Evolutionary conservation across 2,329 filamentous ascomycete genomes (phyloP).

Genomic region (Fonsecaea multimorphosa): DNA sequence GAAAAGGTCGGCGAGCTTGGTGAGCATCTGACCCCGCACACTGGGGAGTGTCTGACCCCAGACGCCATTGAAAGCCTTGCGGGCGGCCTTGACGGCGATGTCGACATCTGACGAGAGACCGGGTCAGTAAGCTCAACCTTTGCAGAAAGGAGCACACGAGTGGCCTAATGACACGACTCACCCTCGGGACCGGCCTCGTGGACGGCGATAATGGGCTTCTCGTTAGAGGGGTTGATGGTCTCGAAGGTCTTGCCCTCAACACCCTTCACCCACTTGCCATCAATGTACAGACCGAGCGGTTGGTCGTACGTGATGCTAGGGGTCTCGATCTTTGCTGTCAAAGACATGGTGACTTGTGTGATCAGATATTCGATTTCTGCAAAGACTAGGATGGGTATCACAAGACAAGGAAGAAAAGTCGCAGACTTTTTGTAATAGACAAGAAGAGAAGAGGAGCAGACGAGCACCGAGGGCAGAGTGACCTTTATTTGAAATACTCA

Average conservation of each 20-base stretch:
- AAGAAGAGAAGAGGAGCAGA: slow-evolving; percentile 45
- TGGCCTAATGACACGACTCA: slow-evolving; percentile 59
- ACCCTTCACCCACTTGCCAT: slow-evolving; percentile 85
- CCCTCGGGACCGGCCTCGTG: slow-evolving; percentile 89
- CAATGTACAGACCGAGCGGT: slow-evolving; percentile 55
- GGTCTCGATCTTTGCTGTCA: slow-evolving; percentile 49
- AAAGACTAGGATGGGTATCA: slow-evolving; percentile 29
- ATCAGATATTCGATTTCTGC: slow-evolving; percentile 12
- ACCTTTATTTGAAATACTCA: slow-evolving; percentile 35
- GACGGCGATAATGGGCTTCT: slow-evolving; percentile 83
- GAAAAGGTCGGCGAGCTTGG: slow-evolving; percentile 78
- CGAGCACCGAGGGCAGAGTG: slow-evolving; percentile 33
- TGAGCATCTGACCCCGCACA: slow-evolving; percentile 71
- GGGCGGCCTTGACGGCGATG: slow-evolving; percentile 81
- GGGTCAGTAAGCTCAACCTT: neutral
- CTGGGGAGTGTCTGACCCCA: slow-evolving; percentile 74
- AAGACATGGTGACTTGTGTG: slow-evolving; percentile 45
- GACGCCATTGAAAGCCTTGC: slow-evolving; percentile 78
- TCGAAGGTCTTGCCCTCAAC: slow-evolving; percentile 90
- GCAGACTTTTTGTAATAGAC: slow-evolving; percentile 31
- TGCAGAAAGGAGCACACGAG: neutral
- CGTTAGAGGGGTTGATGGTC: slow-evolving; percentile 85
- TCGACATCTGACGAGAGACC: slow-evolving; percentile 55
- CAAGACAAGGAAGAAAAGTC: slow-evolving; percentile 13
- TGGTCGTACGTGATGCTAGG: slow-evolving; percentile 51